Conservation (phyloP, 2,329 filamentous ascomycete genomes). For the Teratosphaeria zuluensis region DNA sequence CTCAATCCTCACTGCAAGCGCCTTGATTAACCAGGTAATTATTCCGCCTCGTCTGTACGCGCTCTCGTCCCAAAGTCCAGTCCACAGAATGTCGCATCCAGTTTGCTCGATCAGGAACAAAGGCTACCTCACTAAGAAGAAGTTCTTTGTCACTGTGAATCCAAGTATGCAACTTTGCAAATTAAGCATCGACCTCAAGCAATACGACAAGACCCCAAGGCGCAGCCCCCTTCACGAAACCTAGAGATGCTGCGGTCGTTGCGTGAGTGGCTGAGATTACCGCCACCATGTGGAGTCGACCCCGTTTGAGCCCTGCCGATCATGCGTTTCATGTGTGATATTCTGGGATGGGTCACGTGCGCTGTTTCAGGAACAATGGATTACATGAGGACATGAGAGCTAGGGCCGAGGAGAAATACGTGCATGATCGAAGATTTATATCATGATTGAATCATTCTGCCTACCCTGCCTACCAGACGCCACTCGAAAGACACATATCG, state of each 20-base stretch:
- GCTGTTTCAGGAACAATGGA: background rate
- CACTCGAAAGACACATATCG: background rate
- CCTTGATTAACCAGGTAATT: background rate
- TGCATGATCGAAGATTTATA: background rate
- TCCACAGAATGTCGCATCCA: background rate
- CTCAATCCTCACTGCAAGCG: background rate
- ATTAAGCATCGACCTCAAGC: background rate
- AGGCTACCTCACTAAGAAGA: background rate
- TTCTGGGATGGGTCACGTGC: background rate
- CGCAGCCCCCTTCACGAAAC: background rate
- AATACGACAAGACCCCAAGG: background rate
- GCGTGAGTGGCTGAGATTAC: background rate
- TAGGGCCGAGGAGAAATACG: background rate
- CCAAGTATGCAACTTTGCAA: background rate
- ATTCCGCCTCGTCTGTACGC: background rate
- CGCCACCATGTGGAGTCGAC: background rate
- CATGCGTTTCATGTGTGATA: background rate
- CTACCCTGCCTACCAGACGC: background rate
- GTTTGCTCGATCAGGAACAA: background rate
- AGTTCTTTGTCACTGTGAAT: background rate
- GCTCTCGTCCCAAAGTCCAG: background rate
- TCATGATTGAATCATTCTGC: background rate
- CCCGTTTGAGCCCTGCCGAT: background rate
- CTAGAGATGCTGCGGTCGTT: background rate
- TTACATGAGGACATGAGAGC: background rate